These are phyloP conservation scores for Litchi chinensis DNA, from an alignment of 345 rosid species.

Conservation along the genomic window DNA sequence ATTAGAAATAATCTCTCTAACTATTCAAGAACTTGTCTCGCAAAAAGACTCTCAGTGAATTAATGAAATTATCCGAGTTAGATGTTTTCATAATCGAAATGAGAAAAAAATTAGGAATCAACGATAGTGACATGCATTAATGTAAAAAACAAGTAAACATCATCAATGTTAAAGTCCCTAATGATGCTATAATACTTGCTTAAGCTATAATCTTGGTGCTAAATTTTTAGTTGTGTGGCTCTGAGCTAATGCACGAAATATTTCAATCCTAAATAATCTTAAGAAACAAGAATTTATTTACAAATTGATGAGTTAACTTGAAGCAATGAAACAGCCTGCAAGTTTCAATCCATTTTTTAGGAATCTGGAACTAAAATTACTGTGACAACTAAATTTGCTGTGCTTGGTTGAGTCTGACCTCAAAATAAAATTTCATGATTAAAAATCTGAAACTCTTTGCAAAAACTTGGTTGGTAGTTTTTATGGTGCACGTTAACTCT, in stretches of 20 bases:
- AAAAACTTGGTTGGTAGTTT: constrained; percentile 5
- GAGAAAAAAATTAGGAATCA: too few relatives aligned
- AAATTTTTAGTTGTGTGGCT: not conserved
- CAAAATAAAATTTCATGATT: not conserved
- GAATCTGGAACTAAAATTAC: not conserved
- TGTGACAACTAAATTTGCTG: constrained; percentile 8
- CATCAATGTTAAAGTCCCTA: not conserved
- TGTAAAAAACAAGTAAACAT: not conserved
- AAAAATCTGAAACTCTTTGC: not conserved
- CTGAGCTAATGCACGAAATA: not conserved
- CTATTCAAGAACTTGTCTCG: too few relatives aligned
- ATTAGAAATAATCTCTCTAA: too few relatives aligned
- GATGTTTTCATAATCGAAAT: too few relatives aligned
- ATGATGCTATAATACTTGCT: constrained; percentile 2
- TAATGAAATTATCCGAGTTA: too few relatives aligned
- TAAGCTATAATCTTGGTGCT: not conserved
- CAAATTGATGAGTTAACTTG: constrained; percentile 11
- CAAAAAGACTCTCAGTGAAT: too few relatives aligned
- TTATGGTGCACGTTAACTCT: constrained; percentile 10
- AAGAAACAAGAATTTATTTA: not conserved
- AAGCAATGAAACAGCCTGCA: not conserved
- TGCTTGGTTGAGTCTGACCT: not conserved
- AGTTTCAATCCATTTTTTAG: not conserved
- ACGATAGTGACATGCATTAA: too few relatives aligned
- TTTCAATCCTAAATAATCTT: not conserved